phyloP scores from a whole-genome alignment of 352 stramenopile species.

The Pseudoperonospora humuli region DNA sequence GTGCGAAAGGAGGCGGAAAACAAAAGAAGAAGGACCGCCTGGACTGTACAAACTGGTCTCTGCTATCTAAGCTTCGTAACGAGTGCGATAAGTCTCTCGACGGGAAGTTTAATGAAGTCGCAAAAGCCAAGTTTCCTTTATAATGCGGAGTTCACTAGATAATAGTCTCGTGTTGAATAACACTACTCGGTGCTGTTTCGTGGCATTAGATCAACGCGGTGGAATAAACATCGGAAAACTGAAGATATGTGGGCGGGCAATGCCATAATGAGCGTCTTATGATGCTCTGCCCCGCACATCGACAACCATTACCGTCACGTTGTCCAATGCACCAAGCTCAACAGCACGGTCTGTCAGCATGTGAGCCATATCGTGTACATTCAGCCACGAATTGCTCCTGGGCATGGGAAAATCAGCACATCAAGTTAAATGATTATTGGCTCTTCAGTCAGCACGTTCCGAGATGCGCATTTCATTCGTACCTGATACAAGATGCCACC shows the following conservation, averaged over 20 bases:
- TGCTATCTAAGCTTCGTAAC: too few species aligned
- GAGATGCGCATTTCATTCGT: neutral
- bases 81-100: too few species aligned
- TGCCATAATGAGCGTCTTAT: slow-evolving; percentile 5
- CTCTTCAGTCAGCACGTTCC: slow-evolving; percentile 4
- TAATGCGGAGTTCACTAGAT: too few species aligned
- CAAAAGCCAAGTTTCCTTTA: too few species aligned
- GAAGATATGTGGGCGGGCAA: neutral
- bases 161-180: too few species aligned
- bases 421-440: neutral
- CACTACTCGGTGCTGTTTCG: too few species aligned
- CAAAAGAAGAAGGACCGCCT: too few species aligned
- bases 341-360: slow-evolving; percentile 60
- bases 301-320: slow-evolving; percentile 68
- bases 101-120: too few species aligned
- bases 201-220: slow-evolving; percentile 2
- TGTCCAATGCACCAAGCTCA: slow-evolving; percentile 62
- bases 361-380: slow-evolving; percentile 47
- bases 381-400: slow-evolving; percentile 61
- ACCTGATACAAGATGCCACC: slow-evolving; percentile 53
- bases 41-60: too few species aligned
- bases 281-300: slow-evolving; percentile 39
- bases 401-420: neutral
- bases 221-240: slow-evolving; percentile 11
- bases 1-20: too few species aligned